Evolutionary conservation across 257 asterid species (phyloP), one percentile per base, ranked within the genome.

Genomic region (Solanum pimpinellifolium): DNA sequence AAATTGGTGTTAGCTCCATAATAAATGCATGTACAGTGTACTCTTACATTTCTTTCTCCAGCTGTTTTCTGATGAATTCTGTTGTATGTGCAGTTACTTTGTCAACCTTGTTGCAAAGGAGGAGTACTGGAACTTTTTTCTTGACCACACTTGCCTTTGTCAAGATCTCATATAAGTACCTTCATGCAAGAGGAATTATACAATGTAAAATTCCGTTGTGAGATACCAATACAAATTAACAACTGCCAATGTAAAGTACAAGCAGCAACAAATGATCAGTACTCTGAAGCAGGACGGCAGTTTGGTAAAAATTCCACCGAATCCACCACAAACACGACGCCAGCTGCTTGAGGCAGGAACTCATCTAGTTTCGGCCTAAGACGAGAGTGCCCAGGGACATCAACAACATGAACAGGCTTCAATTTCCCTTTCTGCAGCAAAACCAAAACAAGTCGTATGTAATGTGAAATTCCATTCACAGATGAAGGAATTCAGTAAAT

Each of bases 91-190:
- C 99, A 44, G 98, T 94, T 88, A 94, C 92, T 89, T 93, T 95
- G 87, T 94, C 99, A 89, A 94, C 97, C 92, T 97, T 97, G 95
- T 95, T 95, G 93, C 99, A 95, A 88, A 95, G 90, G 44, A 97
- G 89, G 23, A 94, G 90, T 70, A 94, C 73, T 27, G 98, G 98
- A 83, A 90, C 90, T 88, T 92, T 97, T 83, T 87, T 92, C 95
- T 97, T 94, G 84, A 95, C 95, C 27, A 94, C 94, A 84, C 87
- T 86, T 59, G 93, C 94, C 88, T 94, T 93, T 20, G 99, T 97
- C 93, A 97, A 86, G 78, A 95, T 91, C 73, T 97, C 98, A 89
- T 94, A 96, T 1, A 95, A 92, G 92, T 94, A 95, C 94, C 98
- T 96, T 83, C 83, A 80, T 73, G 84, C 68, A 83, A 68, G 41